Evolutionary conservation across 140 eudicot genomes (phyloP).

Genomic region (Senecio squalidus): DNA sequence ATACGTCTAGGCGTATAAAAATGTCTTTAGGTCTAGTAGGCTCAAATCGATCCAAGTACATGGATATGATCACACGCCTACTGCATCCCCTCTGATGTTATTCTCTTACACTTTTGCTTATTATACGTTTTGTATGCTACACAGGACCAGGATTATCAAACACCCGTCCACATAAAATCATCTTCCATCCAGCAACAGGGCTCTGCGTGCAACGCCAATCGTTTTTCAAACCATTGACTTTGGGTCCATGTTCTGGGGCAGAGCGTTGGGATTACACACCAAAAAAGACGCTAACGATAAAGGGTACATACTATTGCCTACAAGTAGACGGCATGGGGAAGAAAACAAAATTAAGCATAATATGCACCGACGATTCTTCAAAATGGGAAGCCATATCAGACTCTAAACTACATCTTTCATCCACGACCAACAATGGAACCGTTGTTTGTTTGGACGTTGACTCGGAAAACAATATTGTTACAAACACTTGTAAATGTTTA

Average conservation of each 20-base stretch:
- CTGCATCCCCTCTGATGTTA: not conserved
- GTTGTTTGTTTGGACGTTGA: conserved; percentile 70
- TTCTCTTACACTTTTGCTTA: not conserved
- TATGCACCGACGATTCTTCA: conserved; percentile 42
- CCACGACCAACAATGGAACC: conserved; percentile 45
- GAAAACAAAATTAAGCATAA: conserved; percentile 44
- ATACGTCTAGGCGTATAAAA: no score
- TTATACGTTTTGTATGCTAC: not conserved
- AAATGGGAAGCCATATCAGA: conserved; percentile 80
- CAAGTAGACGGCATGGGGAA: conserved; percentile 51
- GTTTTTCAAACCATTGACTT: conserved; percentile 31
- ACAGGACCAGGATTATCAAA: conserved; percentile 73
- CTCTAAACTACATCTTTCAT: conserved; percentile 77
- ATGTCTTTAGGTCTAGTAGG: not conserved
- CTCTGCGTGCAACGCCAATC: conserved; percentile 49
- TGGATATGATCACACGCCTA: not conserved
- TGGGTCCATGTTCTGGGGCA: conserved; percentile 71
- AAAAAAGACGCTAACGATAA: conserved; percentile 45
- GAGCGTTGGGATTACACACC: conserved; percentile 68
- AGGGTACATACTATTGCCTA: conserved; percentile 74
- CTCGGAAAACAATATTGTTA: conserved; percentile 38
- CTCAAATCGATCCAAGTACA: not conserved
- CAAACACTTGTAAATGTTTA: conserved; percentile 66
- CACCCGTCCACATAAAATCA: conserved; percentile 36
- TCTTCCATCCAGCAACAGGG: conserved; percentile 84